These are phyloP conservation scores for Lolium perenne DNA, from an alignment of 176 grass and related monocot genomes.

Conservation along the genomic window DNA sequence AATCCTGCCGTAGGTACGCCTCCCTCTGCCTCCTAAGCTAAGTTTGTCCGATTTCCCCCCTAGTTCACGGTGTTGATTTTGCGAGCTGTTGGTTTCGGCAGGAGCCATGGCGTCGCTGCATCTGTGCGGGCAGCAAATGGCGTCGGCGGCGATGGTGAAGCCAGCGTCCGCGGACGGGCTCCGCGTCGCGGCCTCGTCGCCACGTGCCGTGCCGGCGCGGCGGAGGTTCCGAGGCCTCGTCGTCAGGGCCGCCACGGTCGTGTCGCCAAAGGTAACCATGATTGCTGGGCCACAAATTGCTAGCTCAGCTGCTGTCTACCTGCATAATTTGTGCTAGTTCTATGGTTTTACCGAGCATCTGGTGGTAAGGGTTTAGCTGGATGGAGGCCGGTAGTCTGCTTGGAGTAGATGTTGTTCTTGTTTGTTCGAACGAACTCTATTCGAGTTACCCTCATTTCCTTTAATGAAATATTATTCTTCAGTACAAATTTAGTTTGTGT, in stretches of 20 bases:
- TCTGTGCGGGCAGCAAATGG: constrained; percentile 34
- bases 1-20: neutral
- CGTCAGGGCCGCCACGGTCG: constrained; percentile 66
- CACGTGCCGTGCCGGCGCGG: constrained; percentile 32
- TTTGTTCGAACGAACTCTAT: neutral
- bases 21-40: neutral
- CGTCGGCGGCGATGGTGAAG: constrained; percentile 29
- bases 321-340: neutral
- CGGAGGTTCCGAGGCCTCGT: constrained; percentile 51
- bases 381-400: neutral
- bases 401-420: neutral
- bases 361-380: neutral
- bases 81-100: neutral
- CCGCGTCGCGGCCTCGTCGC: constrained; percentile 24
- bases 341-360: neutral
- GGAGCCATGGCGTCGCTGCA: constrained; percentile 63
- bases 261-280: constrained; percentile 68
- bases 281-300: neutral
- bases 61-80: neutral
- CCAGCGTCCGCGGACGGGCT: constrained; percentile 43
- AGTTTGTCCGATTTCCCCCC: too few species aligned
- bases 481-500: neutral
- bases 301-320: neutral
- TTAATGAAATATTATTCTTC: neutral
- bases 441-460: neutral